Evolutionary conservation across 1,139 yeast species (phyloP).

Genomic region (Taphrina flavorubra): DNA sequence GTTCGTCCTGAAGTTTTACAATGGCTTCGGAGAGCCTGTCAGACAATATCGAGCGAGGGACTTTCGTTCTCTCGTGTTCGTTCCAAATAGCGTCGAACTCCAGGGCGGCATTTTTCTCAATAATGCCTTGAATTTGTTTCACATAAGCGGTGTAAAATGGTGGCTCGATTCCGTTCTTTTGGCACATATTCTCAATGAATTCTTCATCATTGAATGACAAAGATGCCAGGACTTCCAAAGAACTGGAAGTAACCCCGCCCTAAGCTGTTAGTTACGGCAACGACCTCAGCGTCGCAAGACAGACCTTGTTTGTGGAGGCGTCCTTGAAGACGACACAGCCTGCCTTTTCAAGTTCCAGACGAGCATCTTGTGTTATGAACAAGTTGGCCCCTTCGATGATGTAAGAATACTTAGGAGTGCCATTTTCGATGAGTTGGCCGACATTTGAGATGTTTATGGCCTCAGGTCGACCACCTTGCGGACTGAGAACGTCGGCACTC

Average conservation of each 20-base stretch:
- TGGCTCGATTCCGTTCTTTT: conserved; percentile 61
- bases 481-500: conserved; percentile 81
- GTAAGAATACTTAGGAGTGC: conserved; percentile 78
- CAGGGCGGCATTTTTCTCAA: conserved; percentile 75
- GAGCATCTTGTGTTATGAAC: conserved; percentile 93
- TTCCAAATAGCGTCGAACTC: conserved; percentile 91
- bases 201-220: conserved; percentile 86
- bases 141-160: conserved; percentile 82
- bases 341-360: conserved; percentile 79
- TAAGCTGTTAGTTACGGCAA: neutral
- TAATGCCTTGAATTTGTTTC: conserved; percentile 74
- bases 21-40: conserved; percentile 86
- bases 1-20: conserved; percentile 86
- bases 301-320: conserved; percentile 86
- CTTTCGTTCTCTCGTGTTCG: conserved; percentile 69
- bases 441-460: conserved; percentile 91
- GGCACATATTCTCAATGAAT: conserved; percentile 77
- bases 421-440: conserved; percentile 71
- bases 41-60: conserved; percentile 76
- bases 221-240: conserved; percentile 93
- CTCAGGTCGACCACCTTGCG: conserved; percentile 99
- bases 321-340: conserved; percentile 90
- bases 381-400: conserved; percentile 97
- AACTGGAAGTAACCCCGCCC: conserved; percentile 98
- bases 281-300: neutral